These are phyloP conservation scores for Apiospora malaysiana DNA, from an alignment of 2,329 filamentous ascomycete species.

Conservation along the genomic window DNA sequence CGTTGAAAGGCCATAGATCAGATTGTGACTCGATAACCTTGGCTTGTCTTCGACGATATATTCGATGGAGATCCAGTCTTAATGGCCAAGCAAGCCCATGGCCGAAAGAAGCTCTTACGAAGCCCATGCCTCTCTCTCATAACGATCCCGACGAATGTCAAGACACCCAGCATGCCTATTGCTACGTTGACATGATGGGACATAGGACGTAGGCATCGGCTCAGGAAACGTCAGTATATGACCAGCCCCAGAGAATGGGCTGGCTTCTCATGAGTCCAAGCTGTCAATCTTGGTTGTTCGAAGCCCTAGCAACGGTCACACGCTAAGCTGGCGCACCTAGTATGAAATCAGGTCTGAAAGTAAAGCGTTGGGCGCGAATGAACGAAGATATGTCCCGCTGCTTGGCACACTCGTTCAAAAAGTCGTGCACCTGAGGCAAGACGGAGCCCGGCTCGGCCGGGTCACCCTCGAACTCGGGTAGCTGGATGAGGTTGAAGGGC, in stretches of 20 bases:
- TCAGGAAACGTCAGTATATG: background rate
- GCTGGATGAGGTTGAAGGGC: conserved; percentile 79
- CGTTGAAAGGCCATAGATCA: too few relatives aligned
- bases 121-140: background rate
- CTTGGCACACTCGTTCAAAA: conserved; percentile 59
- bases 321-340: conserved; percentile 10
- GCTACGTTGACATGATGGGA: background rate
- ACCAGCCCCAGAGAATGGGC: background rate
- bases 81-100: background rate
- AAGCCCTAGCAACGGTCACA: background rate
- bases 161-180: background rate
- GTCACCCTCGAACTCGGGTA: conserved; percentile 75
- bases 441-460: conserved; percentile 48
- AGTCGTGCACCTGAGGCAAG: conserved; percentile 65
- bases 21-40: too few relatives aligned
- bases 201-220: background rate
- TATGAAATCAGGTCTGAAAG: conserved; percentile 38
- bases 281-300: background rate
- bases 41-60: background rate
- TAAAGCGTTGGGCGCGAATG: conserved; percentile 59
- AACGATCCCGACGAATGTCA: background rate
- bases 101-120: background rate
- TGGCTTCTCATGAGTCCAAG: background rate
- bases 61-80: background rate
- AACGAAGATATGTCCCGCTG: conserved; percentile 68